phyloP scores from a whole-genome alignment of 2,329 filamentous ascomycete genomes.

The Blumeria graminis region DNA sequence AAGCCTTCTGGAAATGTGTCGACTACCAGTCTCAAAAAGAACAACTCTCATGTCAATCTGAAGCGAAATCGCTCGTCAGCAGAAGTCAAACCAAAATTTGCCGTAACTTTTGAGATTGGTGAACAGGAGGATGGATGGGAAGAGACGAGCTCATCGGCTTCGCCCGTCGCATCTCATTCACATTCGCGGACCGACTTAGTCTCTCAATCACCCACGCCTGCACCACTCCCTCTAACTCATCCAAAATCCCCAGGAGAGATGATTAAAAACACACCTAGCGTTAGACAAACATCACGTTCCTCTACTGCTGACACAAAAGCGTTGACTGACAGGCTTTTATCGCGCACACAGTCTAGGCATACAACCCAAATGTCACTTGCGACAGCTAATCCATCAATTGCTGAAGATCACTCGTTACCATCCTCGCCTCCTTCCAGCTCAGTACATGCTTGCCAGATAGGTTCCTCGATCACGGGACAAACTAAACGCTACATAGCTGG shows the following conservation, averaged over 20 bases:
- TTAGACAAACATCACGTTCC: conserved; percentile 18
- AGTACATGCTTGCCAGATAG: conserved; percentile 2
- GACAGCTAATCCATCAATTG: conserved; percentile 19
- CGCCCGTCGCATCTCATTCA: conserved; percentile 29
- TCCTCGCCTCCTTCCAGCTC: conserved; percentile 7
- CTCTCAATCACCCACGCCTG: conserved; percentile 24
- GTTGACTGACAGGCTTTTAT: conserved; percentile 41
- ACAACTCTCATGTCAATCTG: conserved; percentile 27
- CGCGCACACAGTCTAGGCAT: conserved; percentile 35
- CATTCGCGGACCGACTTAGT: conserved; percentile 10
- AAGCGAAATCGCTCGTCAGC: conserved; percentile 36
- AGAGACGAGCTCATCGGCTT: conserved; percentile 38
- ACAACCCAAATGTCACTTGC: conserved; percentile 36
- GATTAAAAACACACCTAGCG: conserved; percentile 1
- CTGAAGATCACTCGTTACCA: conserved; percentile 15
- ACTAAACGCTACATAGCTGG: conserved; percentile 35
- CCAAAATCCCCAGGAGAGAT: conserved; percentile 8
- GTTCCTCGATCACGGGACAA: conserved; percentile 13
- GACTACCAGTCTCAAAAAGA: conserved; percentile 22
- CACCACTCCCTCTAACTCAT: conserved; percentile 16
- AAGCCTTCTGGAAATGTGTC: conserved; percentile 11
- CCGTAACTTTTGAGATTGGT: conserved; percentile 40
- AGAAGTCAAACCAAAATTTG: conserved; percentile 28
- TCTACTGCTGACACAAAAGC: conserved; percentile 33
- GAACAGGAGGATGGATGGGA: conserved; percentile 36